Conservation (phyloP, 2,329 filamentous ascomycete species). For the Hypoxylon sp. region DNA sequence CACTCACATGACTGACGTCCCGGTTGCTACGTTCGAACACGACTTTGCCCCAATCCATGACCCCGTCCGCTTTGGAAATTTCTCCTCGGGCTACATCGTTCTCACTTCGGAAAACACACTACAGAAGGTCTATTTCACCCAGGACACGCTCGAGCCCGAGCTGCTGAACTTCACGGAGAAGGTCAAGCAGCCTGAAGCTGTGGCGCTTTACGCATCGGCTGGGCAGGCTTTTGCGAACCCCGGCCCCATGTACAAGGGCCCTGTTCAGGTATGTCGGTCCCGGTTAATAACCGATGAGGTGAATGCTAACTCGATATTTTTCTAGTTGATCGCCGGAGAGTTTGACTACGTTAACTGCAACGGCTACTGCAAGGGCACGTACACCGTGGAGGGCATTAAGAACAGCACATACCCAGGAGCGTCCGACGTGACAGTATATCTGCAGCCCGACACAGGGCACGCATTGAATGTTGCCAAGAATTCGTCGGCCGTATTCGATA, state of each 20-base stretch:
- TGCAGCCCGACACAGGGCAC: background rate
- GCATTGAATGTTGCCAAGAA: conserved; percentile 1
- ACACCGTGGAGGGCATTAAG: conserved; percentile 3
- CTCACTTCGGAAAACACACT: conserved; percentile 46
- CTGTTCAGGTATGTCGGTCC: conserved; percentile 2
- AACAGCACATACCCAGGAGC: background rate
- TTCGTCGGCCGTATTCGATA: background rate
- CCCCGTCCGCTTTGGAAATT: conserved; percentile 42
- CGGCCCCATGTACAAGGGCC: background rate
- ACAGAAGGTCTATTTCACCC: conserved; percentile 56
- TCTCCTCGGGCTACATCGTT: conserved; percentile 48
- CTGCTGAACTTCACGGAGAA: conserved; percentile 52
- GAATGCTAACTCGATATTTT: conserved; percentile 6
- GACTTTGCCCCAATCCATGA: conserved; percentile 45
- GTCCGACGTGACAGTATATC: background rate
- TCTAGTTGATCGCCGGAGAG: conserved; percentile 53
- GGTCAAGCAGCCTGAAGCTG: conserved; percentile 55
- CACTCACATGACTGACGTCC: conserved; percentile 37
- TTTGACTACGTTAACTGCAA: conserved; percentile 55
- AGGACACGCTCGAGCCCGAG: conserved; percentile 50
- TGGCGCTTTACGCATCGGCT: conserved; percentile 52
- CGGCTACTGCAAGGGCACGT: conserved; percentile 55
- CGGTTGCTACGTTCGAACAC: conserved; percentile 42
- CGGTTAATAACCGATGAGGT: background rate
- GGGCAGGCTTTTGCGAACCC: conserved; percentile 41